phyloP scores from a whole-genome alignment of 495 filamentous ascomycete species.

The Astrocystis sublimbata region DNA sequence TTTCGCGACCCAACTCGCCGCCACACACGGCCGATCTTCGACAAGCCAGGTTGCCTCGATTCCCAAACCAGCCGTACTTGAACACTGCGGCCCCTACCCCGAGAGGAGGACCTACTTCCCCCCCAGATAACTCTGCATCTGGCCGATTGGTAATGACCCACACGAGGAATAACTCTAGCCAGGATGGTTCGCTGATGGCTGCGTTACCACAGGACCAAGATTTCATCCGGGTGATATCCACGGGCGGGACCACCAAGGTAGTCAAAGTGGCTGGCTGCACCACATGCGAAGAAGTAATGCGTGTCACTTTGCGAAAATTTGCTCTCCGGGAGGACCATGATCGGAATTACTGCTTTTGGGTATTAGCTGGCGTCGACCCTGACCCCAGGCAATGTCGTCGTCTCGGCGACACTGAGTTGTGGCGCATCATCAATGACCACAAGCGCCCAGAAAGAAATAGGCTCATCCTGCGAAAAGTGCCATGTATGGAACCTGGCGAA shows the following conservation, averaged over 20 bases:
- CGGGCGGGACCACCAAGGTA: slow-evolving; percentile 85
- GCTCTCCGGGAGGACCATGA: slow-evolving; percentile 71
- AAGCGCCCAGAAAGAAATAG: slow-evolving; percentile 79
- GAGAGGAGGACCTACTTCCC: slow-evolving; percentile 42
- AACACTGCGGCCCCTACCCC: slow-evolving; percentile 32
- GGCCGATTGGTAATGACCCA: slow-evolving; percentile 52
- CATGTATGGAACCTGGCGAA: slow-evolving; percentile 78
- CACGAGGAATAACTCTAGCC: slow-evolving; percentile 65
- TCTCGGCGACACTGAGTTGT: slow-evolving; percentile 79
- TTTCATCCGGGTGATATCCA: slow-evolving; percentile 88
- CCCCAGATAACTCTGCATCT: slow-evolving; percentile 40
- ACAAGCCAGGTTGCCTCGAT: slow-evolving; percentile 40
- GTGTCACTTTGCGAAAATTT: slow-evolving; percentile 81
- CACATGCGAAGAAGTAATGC: slow-evolving; percentile 86
- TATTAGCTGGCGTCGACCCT: slow-evolving; percentile 79
- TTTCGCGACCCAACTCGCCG: slow-evolving; percentile 73
- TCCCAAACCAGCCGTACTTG: slow-evolving; percentile 42
- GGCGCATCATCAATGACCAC: slow-evolving; percentile 77
- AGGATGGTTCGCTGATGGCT: slow-evolving; percentile 80
- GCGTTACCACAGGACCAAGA: slow-evolving; percentile 75
- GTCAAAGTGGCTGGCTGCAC: slow-evolving; percentile 86
- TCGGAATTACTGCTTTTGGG: slow-evolving; percentile 80
- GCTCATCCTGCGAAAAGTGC: slow-evolving; percentile 86
- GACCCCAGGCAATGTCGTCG: slow-evolving; percentile 74
- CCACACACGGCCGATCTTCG: slow-evolving; percentile 57